Base-by-base conservation (phyloP, 371 early-diverging fungal genomes). In the Syncephalis fuscata region DNA sequence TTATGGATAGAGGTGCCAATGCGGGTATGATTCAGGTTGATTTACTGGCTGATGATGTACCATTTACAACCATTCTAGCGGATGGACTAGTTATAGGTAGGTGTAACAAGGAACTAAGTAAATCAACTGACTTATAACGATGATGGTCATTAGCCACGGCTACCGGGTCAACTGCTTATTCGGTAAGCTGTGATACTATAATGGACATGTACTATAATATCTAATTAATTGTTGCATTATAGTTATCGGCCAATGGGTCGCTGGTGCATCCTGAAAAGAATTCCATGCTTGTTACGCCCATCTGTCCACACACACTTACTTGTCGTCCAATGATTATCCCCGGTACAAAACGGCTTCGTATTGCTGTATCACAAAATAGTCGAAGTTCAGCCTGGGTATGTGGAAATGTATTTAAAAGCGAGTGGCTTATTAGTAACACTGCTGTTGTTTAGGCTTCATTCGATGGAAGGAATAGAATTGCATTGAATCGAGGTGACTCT, bases 151-250 rank as follows among this genome's bases (percentile, higher is more conserved):
- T 96, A 44, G 76, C 90, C 0, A 93, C 95, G 1, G 91, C 95
- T 0, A 95, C 95, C 0, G 95, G 95, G 10, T 88, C 88, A 0
- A 95, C 95, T 0, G 95, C 94, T 0, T 95, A 94, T 58, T 85
- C 86, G 11, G 32, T 32, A 32, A 32, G 32, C n/a, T n/a, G n/a
- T n/a, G n/a, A n/a, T n/a, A n/a, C n/a, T n/a, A n/a, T n/a, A n/a
- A n/a, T n/a, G n/a, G n/a, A n/a, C n/a, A n/a, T n/a, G n/a, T n/a
- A n/a, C n/a, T n/a, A n/a, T n/a, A n/a, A n/a, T n/a, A n/a, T n/a
- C n/a, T n/a, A n/a, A n/a, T n/a, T n/a, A n/a, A n/a, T n/a, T n/a
- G n/a, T n/a, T n/a, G n/a, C n/a, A n/a, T n/a, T n/a, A n/a, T n/a
- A 32, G 21, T 66, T 93, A 37, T 83, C 91, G 20, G 95, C 95